Percentiles rank a stretch among this genome's conserved stretches.
These are phyloP conservation scores for Oehlia diaphana DNA, from an alignment of 192 early-diverging fungal species.

Conservation along the genomic window DNA sequence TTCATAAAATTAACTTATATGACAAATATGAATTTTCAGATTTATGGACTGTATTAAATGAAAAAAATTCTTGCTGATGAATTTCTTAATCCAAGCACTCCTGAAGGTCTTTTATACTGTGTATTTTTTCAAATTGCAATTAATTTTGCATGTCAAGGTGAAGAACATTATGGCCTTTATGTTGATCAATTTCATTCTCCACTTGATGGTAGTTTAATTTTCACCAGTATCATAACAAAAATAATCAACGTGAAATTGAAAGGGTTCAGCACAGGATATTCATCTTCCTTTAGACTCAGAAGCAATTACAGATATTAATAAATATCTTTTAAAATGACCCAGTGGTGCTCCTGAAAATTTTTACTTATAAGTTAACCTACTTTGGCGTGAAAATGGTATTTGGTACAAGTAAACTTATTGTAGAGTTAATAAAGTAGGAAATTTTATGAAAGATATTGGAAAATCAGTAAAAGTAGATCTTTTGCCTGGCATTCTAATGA, in stretches of 20 bases:
- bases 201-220: neutral
- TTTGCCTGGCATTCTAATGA: neutral
- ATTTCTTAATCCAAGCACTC: neutral
- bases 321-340: conserved; percentile 9
- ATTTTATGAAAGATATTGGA: conserved; percentile 18
- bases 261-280: neutral
- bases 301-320: neutral
- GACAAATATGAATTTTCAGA: conserved; percentile 11
- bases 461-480: neutral
- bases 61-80: too few species aligned
- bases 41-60: too few species aligned
- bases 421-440: neutral
- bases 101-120: neutral
- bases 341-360: neutral
- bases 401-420: conserved; percentile 7
- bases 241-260: neutral
- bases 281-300: neutral
- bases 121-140: conserved; percentile 7
- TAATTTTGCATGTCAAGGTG: neutral
- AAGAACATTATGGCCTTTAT: neutral
- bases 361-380: neutral
- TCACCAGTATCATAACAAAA: neutral
- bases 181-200: neutral
- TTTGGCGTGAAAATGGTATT: neutral
- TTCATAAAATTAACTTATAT: neutral